A percentile compares a stretch with the other conserved stretches of the same genome.
Evolutionary conservation across 768 basidiomycete species (phyloP).

Genomic region (Daedalea quercina): DNA sequence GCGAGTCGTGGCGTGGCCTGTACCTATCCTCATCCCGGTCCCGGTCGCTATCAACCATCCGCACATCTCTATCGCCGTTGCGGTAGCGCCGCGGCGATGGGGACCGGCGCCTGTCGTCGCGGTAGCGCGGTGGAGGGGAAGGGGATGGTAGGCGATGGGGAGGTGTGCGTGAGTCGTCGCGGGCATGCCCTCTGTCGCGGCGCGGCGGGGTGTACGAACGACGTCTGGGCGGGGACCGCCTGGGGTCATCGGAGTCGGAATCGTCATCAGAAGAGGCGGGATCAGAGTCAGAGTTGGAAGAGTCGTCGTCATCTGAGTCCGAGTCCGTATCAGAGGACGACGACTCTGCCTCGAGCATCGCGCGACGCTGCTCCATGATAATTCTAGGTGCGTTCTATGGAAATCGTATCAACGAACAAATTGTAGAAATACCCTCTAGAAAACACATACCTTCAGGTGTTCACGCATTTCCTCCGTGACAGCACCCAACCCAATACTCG

Average conservation of each 20-base stretch:
- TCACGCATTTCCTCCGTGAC: constrained; percentile 97
- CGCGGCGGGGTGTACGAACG: constrained; percentile 28
- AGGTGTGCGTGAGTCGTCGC: constrained; percentile 16
- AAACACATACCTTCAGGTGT: constrained; percentile 68
- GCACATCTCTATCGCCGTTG: constrained; percentile 1
- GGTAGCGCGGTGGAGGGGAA: constrained; percentile 15
- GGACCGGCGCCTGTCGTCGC: constrained; percentile 17
- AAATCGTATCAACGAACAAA: not conserved
- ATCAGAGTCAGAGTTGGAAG: constrained; percentile 36
- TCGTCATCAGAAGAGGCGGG: constrained; percentile 31
- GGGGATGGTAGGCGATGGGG: constrained; percentile 17
- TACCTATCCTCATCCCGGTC: constrained; percentile 12
- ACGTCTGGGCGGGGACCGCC: constrained; percentile 20
- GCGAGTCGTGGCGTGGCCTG: constrained; percentile 17
- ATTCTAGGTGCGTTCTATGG: constrained; percentile 84
- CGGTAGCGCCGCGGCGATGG: constrained; percentile 16
- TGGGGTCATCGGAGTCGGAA: constrained; percentile 33
- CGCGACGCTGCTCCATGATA: constrained; percentile 91
- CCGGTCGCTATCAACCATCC: constrained; percentile 4
- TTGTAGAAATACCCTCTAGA: not conserved
- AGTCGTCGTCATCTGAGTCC: constrained; percentile 29
- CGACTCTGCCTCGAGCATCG: constrained; percentile 68
- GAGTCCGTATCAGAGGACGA: constrained; percentile 36
- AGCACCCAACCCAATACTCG: constrained; percentile 84
- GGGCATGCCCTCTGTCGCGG: constrained; percentile 20